Evolutionary conservation across 139 green algal genomes (phyloP).

Genomic region (Pedinophyceae sp.): DNA sequence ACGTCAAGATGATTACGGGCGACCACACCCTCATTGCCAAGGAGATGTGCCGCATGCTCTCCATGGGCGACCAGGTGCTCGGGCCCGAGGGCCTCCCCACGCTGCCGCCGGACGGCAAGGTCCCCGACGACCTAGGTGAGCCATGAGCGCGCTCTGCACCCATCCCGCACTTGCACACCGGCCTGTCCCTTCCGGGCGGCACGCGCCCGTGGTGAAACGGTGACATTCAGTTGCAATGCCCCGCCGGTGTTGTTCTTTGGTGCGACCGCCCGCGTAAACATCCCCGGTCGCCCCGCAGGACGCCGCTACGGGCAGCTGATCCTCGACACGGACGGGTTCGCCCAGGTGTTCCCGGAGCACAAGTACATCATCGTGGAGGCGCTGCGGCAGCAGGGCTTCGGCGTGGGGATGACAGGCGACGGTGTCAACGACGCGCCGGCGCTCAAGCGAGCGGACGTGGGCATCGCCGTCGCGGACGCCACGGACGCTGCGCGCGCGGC

Average conservation of each 20-base stretch:
- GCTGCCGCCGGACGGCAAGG: conserved; percentile 36
- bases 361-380: conserved; percentile 67
- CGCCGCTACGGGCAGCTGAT: conserved; percentile 52
- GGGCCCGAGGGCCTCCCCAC: conserved; percentile 34
- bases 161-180: too few relatives aligned
- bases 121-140: conserved; percentile 46
- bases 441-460: conserved; percentile 67
- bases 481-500: conserved; percentile 71
- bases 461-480: conserved; percentile 59
- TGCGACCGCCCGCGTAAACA: not conserved
- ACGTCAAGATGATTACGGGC: conserved; percentile 79
- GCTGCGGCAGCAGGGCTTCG: conserved; percentile 45
- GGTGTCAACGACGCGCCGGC: conserved; percentile 82
- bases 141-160: too few relatives aligned
- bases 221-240: not conserved
- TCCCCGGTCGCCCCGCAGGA: too few relatives aligned
- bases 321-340: conserved; percentile 62
- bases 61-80: conserved; percentile 64
- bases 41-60: conserved; percentile 59
- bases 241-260: too few relatives aligned
- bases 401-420: conserved; percentile 74
- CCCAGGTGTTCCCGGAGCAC: conserved; percentile 58
- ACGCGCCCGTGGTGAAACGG: not conserved
- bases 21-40: conserved; percentile 70
- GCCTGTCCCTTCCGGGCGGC: too few relatives aligned